A percentile compares a stretch with the other conserved stretches of the same genome.
phyloP scores from a whole-genome alignment of 768 basidiomycete genomes.

The Termitomyces sp. region DNA sequence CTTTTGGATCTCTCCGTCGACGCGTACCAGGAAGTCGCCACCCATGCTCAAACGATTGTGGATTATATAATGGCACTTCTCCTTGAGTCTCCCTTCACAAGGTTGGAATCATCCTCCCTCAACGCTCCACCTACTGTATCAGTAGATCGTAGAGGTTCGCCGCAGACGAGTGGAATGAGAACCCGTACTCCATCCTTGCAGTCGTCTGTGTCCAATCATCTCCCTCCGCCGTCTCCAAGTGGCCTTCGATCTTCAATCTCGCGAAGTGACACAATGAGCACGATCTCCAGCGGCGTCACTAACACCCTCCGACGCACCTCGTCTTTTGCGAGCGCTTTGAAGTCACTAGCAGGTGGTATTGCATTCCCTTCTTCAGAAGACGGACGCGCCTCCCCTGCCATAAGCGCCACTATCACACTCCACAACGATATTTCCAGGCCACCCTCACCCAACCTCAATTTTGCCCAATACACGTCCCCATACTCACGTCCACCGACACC shows the following conservation, averaged over 20 bases:
- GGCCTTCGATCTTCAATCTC: slow-evolving; percentile 44
- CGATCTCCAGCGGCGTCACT: slow-evolving; percentile 58
- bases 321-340: slow-evolving; percentile 75
- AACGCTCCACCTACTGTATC: slow-evolving; percentile 44
- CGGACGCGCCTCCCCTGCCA: slow-evolving; percentile 31
- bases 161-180: slow-evolving; percentile 35
- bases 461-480: slow-evolving; percentile 74
- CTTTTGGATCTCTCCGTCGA: slow-evolving; percentile 90
- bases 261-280: slow-evolving; percentile 62
- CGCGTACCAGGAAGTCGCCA: slow-evolving; percentile 89
- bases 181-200: slow-evolving; percentile 49
- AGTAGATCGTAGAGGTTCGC: slow-evolving; percentile 32
- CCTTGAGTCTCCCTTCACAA: slow-evolving; percentile 83
- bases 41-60: slow-evolving; percentile 84
- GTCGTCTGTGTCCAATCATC: slow-evolving; percentile 40
- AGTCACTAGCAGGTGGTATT: slow-evolving; percentile 65
- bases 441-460: slow-evolving; percentile 75
- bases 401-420: slow-evolving; percentile 21
- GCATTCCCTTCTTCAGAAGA: slow-evolving; percentile 69
- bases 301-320: slow-evolving; percentile 75
- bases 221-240: slow-evolving; percentile 42
- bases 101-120: slow-evolving; percentile 67
- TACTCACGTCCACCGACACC: slow-evolving; percentile 59
- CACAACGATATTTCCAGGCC: slow-evolving; percentile 53
- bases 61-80: slow-evolving; percentile 92